A percentile compares a stretch with the other conserved stretches of the same genome.
phyloP scores from a whole-genome alignment of 2,329 filamentous ascomycete genomes.

The Scedosporium minutisporum region DNA sequence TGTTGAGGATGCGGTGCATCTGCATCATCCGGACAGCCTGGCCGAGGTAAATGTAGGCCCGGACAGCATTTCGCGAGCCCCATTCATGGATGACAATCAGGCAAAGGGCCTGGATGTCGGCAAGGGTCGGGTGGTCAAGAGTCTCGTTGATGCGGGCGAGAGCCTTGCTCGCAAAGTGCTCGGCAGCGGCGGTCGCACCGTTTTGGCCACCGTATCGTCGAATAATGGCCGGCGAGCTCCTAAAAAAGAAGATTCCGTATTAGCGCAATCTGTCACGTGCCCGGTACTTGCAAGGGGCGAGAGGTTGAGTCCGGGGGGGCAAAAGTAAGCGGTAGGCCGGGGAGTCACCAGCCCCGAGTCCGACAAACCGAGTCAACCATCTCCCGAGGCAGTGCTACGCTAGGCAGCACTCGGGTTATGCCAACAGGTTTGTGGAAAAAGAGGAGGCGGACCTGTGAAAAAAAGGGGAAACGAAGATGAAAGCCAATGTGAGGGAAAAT shows the following conservation, averaged over 20 bases:
- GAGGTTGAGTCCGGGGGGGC: background rate
- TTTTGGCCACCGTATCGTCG: conserved; percentile 47
- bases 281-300: background rate
- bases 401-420: background rate
- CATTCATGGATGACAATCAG: conserved; percentile 54
- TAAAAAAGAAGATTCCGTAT: conserved; percentile 16
- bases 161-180: conserved; percentile 50
- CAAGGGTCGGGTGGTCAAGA: conserved; percentile 48
- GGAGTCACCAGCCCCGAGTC: background rate
- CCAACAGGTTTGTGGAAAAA: background rate
- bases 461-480: conserved; percentile 12
- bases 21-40: conserved; percentile 56
- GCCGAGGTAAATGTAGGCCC: conserved; percentile 53
- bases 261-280: background rate
- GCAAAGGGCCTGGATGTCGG: conserved; percentile 52
- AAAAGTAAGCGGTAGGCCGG: conserved; percentile 7
- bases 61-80: conserved; percentile 51
- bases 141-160: conserved; percentile 48
- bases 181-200: conserved; percentile 41
- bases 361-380: background rate
- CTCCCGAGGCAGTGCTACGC: background rate
- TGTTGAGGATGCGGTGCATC: conserved; percentile 52
- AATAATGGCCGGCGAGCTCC: conserved; percentile 46
- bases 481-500: conserved; percentile 16
- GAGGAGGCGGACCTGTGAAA: conserved; percentile 10